A percentile compares a stretch with the other conserved stretches of the same genome.
Evolutionary conservation across 495 filamentous ascomycete genomes (phyloP).

Genomic region (Penicillium malachiteum): DNA sequence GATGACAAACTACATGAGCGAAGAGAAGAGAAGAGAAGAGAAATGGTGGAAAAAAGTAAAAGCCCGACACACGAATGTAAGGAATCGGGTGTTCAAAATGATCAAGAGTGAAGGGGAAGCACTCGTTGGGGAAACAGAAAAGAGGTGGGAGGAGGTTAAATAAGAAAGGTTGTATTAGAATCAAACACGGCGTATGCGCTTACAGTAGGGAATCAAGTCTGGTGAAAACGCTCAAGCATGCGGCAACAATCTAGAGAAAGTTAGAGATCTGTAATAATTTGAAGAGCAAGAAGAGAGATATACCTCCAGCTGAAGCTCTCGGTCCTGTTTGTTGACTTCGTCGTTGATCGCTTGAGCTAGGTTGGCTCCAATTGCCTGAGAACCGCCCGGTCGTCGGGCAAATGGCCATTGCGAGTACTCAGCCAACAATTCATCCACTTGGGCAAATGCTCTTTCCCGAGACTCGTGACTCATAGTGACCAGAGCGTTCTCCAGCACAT

Average conservation of each 20-base stretch:
- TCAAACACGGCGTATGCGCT: slow-evolving; percentile 26
- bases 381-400: slow-evolving; percentile 70
- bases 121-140: slow-evolving; percentile 1
- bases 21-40: slow-evolving; percentile 24
- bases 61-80: slow-evolving; percentile 6
- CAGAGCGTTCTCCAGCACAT: slow-evolving; percentile 96
- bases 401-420: slow-evolving; percentile 99
- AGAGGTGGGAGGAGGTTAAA: slow-evolving; percentile 9
- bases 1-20: slow-evolving; percentile 39
- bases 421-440: slow-evolving; percentile 91
- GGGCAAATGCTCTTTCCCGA: slow-evolving; percentile 88
- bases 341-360: slow-evolving; percentile 84
- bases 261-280: not conserved
- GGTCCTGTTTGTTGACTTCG: slow-evolving; percentile 75
- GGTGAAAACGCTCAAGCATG: slow-evolving; percentile 95
- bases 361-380: slow-evolving; percentile 86
- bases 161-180: slow-evolving; percentile 28
- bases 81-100: slow-evolving; percentile 12
- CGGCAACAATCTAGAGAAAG: slow-evolving; percentile 70
- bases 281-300: slow-evolving; percentile 18
- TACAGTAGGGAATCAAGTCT: slow-evolving; percentile 91
- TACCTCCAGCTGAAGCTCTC: slow-evolving; percentile 93
- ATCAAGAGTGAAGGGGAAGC: not conserved
- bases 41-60: slow-evolving; percentile 9
- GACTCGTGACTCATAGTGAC: slow-evolving; percentile 90